phyloP scores from a whole-genome alignment of 169 alveolate genomes.

The Plasmodium sp. region DNA sequence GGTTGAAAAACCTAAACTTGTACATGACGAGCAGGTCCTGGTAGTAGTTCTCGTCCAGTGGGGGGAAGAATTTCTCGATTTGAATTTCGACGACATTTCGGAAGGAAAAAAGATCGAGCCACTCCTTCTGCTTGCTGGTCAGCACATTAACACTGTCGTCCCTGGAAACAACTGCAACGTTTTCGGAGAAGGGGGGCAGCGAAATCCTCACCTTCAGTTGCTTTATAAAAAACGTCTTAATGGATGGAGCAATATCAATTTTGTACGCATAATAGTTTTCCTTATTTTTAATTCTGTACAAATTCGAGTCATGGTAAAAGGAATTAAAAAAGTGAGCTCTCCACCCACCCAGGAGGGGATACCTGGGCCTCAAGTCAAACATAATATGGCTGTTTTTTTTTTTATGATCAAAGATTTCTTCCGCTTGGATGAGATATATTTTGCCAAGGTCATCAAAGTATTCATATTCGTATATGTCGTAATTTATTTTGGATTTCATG shows the following conservation, averaged over 20 bases:
- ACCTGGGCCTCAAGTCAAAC: slow-evolving; percentile 77
- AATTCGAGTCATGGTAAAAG: slow-evolving; percentile 43
- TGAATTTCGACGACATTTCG: slow-evolving; percentile 51
- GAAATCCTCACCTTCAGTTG: slow-evolving; percentile 15
- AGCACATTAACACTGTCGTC: neutral
- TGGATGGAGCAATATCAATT: slow-evolving; percentile 51
- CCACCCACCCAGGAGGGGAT: slow-evolving; percentile 81
- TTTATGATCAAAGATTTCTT: slow-evolving; percentile 39
- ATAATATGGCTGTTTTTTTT: slow-evolving; percentile 2
- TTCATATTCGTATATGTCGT: slow-evolving; percentile 47
- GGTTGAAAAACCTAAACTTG: neutral
- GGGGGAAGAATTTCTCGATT: slow-evolving; percentile 39
- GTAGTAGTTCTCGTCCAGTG: slow-evolving; percentile 27
- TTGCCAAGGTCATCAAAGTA: slow-evolving; percentile 65
- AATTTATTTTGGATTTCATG: slow-evolving; percentile 23
- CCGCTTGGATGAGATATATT: slow-evolving; percentile 44
- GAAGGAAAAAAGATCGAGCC: slow-evolving; percentile 43
- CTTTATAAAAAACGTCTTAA: slow-evolving; percentile 59
- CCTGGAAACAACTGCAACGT: neutral
- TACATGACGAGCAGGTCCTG: slow-evolving; percentile 31
- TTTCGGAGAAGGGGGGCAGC: slow-evolving; percentile 32
- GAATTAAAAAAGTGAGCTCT: slow-evolving; percentile 55
- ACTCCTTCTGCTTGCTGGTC: slow-evolving; percentile 26
- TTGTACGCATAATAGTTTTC: slow-evolving; percentile 53
- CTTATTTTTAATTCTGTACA: slow-evolving; percentile 38